A percentile compares a stretch with the other conserved stretches of the same genome.
Evolutionary conservation across 2,329 filamentous ascomycete species (phyloP).

Genomic region (Xylaria sp.): DNA sequence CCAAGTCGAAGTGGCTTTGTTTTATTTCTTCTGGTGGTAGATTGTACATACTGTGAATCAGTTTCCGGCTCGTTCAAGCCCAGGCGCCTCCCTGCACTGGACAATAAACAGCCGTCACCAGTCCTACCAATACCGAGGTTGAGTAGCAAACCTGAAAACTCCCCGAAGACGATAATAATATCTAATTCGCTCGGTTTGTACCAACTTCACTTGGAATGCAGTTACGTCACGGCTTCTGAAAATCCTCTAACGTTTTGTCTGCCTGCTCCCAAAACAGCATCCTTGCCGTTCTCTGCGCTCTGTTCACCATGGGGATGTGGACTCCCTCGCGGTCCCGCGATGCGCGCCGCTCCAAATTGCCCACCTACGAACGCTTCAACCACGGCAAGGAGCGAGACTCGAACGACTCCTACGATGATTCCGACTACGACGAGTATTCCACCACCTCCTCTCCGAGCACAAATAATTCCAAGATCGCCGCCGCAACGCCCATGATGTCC

Average conservation of each 20-base stretch:
- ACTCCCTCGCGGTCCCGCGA: conserved; percentile 53
- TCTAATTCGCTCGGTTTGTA: not conserved
- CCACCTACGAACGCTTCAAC: conserved; percentile 52
- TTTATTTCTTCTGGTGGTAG: not conserved
- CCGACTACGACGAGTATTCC: conserved; percentile 43
- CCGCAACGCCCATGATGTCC: conserved; percentile 49
- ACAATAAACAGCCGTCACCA: no score
- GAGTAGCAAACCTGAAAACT: not conserved
- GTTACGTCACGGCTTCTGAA: not conserved
- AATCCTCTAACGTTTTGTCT: not conserved
- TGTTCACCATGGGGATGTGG: conserved; percentile 50
- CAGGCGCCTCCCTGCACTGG: no score
- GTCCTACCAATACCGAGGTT: no score
- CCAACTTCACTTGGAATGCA: not conserved
- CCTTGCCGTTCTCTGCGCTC: not conserved
- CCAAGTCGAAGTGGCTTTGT: not conserved
- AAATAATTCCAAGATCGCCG: conserved; percentile 53
- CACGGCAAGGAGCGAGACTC: conserved; percentile 55
- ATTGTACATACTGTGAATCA: not conserved
- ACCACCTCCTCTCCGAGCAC: conserved; percentile 49
- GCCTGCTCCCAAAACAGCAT: not conserved
- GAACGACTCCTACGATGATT: conserved; percentile 52
- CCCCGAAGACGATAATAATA: not conserved
- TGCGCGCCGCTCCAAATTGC: conserved; percentile 46
- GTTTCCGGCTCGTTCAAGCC: no score